phyloP scores from a whole-genome alignment of 148 eudicot species.

The Gaultheria prostrata region DNA sequence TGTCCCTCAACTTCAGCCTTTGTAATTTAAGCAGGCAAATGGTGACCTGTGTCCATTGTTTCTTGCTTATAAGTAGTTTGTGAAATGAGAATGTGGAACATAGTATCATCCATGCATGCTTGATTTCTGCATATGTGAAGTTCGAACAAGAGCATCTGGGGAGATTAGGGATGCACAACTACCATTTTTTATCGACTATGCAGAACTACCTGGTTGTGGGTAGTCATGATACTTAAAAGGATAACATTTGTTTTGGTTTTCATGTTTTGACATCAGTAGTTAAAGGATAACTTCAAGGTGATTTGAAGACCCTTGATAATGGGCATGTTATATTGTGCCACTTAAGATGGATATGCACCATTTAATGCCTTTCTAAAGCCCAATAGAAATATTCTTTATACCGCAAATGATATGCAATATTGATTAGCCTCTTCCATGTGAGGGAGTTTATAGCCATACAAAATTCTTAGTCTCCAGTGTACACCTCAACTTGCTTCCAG shows the following conservation, averaged over 20 bases:
- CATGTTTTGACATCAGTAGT: background rate
- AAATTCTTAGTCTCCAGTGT: background rate
- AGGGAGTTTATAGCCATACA: background rate
- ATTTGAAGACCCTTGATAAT: constrained; percentile 5
- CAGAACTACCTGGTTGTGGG: background rate
- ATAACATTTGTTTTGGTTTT: background rate
- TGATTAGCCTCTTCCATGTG: background rate
- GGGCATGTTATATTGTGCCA: background rate
- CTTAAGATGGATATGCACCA: background rate
- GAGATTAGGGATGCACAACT: background rate
- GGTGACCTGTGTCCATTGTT: background rate
- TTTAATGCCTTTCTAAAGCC: background rate
- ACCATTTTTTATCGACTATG: background rate
- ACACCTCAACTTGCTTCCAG: background rate
- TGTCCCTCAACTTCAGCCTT: background rate
- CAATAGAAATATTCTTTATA: background rate
- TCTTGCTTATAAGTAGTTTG: background rate
- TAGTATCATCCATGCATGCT: background rate
- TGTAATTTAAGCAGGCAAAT: constrained; percentile 1
- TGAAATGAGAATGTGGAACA: background rate
- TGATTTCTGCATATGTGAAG: background rate
- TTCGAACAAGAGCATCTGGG: background rate
- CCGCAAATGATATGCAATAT: background rate
- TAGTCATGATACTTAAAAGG: background rate
- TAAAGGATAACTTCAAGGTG: too few species aligned